Evolutionary conservation across 139 green algal genomes (phyloP), one percentile per base, ranked within the genome.

Genomic region (Astrephomene gubernaculifera): DNA sequence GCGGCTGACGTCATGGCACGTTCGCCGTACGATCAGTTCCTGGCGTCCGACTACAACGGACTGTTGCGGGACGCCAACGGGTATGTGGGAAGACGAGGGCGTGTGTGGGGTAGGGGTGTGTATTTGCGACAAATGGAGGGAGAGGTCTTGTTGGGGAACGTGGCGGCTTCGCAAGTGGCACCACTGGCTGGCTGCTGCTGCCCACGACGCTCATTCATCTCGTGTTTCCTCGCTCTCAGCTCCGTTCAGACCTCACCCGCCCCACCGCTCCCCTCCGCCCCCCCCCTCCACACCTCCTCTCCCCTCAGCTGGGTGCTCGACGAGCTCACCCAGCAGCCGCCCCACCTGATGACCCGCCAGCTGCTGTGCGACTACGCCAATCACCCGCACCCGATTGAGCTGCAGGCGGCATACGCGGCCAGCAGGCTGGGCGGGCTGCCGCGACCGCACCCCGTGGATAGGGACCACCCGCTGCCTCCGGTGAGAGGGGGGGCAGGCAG

Each of bases 1-100:
- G 71, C 36, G 25, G 43, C 36, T 21, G 17, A 71, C 17, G 69
- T 71, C 35, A 44, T 93, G 74, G 68, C 75, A 7, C 82, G 85
- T 1, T 88, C 91, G 1, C 90, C 90, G 14, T 97, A 97, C 71
- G 95, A 97, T 87, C 95, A 97, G 83, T 97, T 97, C 87, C 83
- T 96, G 12, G 67, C 73, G 14, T 86, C 44, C 21, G 94, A 97
- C 84, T 96, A 95, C 82, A 71, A 88, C 38, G 39, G 69, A 33
- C 53, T 88, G 35, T n/a, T 81, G 7, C 74, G 69, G 9, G 87
- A 88, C 73, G 10, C 86, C 17, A 79, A 81, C 72, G 60, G 57
- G 68, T 75, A 39, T n/a, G n/a, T n/a, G n/a, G n/a, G n/a, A n/a
- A n/a, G n/a, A n/a, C n/a, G n/a, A n/a, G n/a, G n/a, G n/a, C n/a